These are phyloP conservation scores for Talaromyces sp. DNA, from an alignment of 2,329 filamentous ascomycete species.

Conservation along the genomic window DNA sequence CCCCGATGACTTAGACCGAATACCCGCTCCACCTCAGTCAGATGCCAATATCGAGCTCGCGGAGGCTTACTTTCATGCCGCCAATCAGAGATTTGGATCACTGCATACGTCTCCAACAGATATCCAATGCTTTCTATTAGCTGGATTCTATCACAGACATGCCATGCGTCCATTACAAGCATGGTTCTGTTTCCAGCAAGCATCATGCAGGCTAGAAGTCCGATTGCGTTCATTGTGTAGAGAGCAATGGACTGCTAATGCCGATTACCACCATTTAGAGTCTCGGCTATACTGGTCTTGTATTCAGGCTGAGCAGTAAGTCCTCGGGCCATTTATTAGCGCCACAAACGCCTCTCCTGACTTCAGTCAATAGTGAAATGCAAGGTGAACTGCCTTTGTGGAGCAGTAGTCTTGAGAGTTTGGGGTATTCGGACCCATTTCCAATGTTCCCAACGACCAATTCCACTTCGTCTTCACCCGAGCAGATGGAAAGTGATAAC, in stretches of 20 bases:
- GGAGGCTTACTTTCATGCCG: conserved; percentile 27
- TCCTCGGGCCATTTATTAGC: background rate
- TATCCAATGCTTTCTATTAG: conserved; percentile 27
- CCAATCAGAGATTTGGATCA: conserved; percentile 27
- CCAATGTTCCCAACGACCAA: conserved; percentile 17
- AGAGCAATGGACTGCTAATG: conserved; percentile 26
- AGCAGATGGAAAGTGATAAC: conserved; percentile 16
- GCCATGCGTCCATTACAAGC: conserved; percentile 24
- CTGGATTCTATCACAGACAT: conserved; percentile 26
- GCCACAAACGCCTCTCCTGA: background rate
- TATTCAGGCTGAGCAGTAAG: conserved; percentile 29
- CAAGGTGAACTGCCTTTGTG: conserved; percentile 27
- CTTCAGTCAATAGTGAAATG: conserved; percentile 19
- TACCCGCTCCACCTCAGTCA: conserved; percentile 16
- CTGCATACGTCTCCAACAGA: conserved; percentile 25
- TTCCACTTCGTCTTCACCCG: conserved; percentile 8
- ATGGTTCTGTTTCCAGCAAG: conserved; percentile 30
- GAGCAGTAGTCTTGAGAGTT: conserved; percentile 24
- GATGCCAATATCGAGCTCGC: conserved; percentile 25
- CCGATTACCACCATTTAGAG: conserved; percentile 26
- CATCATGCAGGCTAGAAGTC: conserved; percentile 28
- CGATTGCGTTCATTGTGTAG: conserved; percentile 25
- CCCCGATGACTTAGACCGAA: conserved; percentile 21
- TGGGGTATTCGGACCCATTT: conserved; percentile 25
- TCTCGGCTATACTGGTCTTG: conserved; percentile 30